Evolutionary conservation across 768 basidiomycete genomes (phyloP).

Genomic region (Auriscalpium vulgare): DNA sequence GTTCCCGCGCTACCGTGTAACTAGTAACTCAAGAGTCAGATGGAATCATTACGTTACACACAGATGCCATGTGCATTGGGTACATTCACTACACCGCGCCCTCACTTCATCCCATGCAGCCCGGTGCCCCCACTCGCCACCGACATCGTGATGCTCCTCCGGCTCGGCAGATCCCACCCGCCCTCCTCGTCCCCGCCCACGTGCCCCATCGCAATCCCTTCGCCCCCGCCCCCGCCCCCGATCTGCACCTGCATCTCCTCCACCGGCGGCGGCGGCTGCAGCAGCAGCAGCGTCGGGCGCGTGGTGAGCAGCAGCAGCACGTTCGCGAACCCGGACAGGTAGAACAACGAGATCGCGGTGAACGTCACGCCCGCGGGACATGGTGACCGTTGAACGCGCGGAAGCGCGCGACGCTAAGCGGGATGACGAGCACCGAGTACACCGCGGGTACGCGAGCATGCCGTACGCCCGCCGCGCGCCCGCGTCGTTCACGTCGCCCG

Average conservation of each 20-base stretch:
- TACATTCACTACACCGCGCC: too few species aligned
- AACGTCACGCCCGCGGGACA: slow-evolving; percentile 26
- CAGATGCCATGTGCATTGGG: too few species aligned
- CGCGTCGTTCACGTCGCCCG: background rate
- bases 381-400: slow-evolving; percentile 18
- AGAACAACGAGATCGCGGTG: slow-evolving; percentile 23
- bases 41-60: too few species aligned
- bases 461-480: slow-evolving; percentile 6
- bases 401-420: slow-evolving; percentile 36
- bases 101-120: too few species aligned
- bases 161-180: too few species aligned
- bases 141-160: too few species aligned
- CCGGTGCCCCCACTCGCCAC: too few species aligned
- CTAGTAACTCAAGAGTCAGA: too few species aligned
- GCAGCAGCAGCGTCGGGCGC: slow-evolving; percentile 28
- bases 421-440: slow-evolving; percentile 31
- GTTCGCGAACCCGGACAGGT: slow-evolving; percentile 33
- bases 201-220: too few species aligned
- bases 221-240: too few species aligned
- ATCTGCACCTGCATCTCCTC: background rate
- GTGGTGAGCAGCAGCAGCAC: slow-evolving; percentile 31
- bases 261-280: slow-evolving; percentile 5
- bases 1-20: too few species aligned
- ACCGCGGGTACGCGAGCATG: slow-evolving; percentile 27
- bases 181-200: too few species aligned